Evolutionary conservation across 2,329 filamentous ascomycete genomes (phyloP), one percentile per base, ranked within the genome.

Genomic region (Sordariomycetes sp.): DNA sequence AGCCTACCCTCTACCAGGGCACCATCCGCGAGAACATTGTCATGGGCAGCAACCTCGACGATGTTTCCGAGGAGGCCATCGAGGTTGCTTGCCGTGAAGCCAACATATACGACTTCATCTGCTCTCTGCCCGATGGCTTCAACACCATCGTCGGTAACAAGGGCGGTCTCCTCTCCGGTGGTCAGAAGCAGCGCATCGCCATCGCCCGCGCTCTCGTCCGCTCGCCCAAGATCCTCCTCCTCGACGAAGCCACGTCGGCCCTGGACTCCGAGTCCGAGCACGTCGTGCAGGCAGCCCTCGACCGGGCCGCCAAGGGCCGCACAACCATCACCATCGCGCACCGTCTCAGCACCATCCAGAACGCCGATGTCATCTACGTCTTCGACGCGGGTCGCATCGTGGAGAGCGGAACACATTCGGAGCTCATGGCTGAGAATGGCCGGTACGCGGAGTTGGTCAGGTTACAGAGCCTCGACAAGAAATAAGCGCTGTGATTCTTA

Each of bases 261-360:
- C 70, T 98, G 1, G 92, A 98, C 53, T 80, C 75, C 0, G 81
- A 86, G 56, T 78, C 71, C 2, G 85, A 90, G 57, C 79, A 86
- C 31, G 83, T 94, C 8, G 90, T 98, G 2, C 29, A 34, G 18
- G 79, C 74, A 0, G 85, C 85, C 0, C 67, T 92, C 12, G 84
- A 95, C 56, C 77, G 79, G 42, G 87, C 87, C 3, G 81, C 86
- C 16, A 72, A 82, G 42, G 86, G 80, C 29, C 73, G 87, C 33
- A 94, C 87, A 6, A 96, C 90, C 0, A 92, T 98, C 42, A 88
- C 90, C 1, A 88, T 98, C 2, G 90, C 92, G 3, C 90, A 98
- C 59, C 71, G 92, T 16, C 64, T 96, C 6, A 86, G 79, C 50
- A 95, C 90, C 0, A 95, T 96, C 39, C 86, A 94, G 53, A 88